Base-by-base conservation (phyloP, 2,329 filamentous ascomycete genomes). In the Corniculantispora saksenae region DNA sequence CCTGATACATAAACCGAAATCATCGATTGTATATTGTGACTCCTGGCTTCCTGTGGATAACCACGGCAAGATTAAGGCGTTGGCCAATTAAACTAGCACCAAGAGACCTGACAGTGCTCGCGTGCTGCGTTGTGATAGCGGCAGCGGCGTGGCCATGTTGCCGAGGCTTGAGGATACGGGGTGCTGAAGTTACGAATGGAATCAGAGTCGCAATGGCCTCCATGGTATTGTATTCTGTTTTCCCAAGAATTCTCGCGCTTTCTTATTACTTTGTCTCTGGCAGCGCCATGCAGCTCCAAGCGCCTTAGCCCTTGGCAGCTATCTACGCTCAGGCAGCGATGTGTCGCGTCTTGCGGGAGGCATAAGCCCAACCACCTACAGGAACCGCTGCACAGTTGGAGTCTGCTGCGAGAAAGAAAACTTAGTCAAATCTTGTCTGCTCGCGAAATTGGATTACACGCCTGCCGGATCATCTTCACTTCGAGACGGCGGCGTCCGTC, bases 21-120 rank as follows among this genome's bases (percentile, higher is more conserved):
- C 25, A 29, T 56, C 63, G 63, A 61, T 48, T 65, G 63, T 65
- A 65, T 61, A 65, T 61, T 65, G 63, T 65, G 63, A 65, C 55
- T 40, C 19, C 56, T 61, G 56, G 50, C 50, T 13, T 61, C 27
- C 12, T 61, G 56, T 65, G 63, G 63, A 61, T 65, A 65, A 65
- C 40, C 63, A 65, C 56, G 51, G 21, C 56, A 61, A 50, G 50
- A 61, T 40, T 55, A 61, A 65, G 43, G 57, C 50, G 56, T 56
- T 65, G 48, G 56, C 57, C 63, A 65, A 61, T 61, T 65, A 65
- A 65, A 60, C 50, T 64, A 64, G 61, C 61, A 58, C 53, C 45
- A 51, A 45, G 32, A 45, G 25, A 15, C 45, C 51, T 35, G 21
- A 50, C 54, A 35, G 29, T 58, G 54, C 45, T 64, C 61, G 54